Base-by-base conservation (phyloP, 2,329 filamentous ascomycete species). In the Fusarium scirpi region DNA sequence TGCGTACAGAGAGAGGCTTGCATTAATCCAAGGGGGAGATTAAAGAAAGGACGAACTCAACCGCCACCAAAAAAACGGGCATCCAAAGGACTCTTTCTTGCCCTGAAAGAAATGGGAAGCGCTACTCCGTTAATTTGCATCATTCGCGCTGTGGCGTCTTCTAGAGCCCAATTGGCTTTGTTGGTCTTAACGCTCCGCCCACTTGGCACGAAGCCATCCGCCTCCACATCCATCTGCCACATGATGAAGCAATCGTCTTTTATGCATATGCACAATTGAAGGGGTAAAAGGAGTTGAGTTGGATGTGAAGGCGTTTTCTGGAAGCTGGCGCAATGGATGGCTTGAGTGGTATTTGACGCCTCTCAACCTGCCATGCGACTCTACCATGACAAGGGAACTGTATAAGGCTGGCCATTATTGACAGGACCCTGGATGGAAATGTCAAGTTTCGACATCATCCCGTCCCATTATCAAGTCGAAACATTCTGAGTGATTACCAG, bases 31-130 rank as follows among this genome's bases (percentile, higher is more conserved):
- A 58, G 67, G 67, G 67, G 68, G 63, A 62, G 53, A 71, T 71
- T 68, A 68, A 44, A 32, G 44, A 47, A 55, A 58, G 68, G 58
- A 49, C 29, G 20, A 70, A 70, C 58, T 25, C 55, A 65, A 43
- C 44, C 29, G 67, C 68, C 68, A 70, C 68, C 20, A 48, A 67
- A 66, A 65, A 54, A 65, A 70, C 54, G 63, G 67, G 55, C 47
- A 47, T 52, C 43, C 24, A 70, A 55, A 44, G 43, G 57, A 22
- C 54, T 64, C 54, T 40, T 44, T 65, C 10, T 25, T 38, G 11
- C 15, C 40, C 32, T 55, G 38, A 54, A 51, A 57, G 43, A 47
- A 49, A 48, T 24, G n/a, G 13, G 24, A 59, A 55, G 54, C 48
- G 44, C 61, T 53, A 49, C 22, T 52, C 25, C 45, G 38, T 43